These are phyloP conservation scores for Carallia pectinifolia DNA, from an alignment of 345 rosid species.

Conservation along the genomic window DNA sequence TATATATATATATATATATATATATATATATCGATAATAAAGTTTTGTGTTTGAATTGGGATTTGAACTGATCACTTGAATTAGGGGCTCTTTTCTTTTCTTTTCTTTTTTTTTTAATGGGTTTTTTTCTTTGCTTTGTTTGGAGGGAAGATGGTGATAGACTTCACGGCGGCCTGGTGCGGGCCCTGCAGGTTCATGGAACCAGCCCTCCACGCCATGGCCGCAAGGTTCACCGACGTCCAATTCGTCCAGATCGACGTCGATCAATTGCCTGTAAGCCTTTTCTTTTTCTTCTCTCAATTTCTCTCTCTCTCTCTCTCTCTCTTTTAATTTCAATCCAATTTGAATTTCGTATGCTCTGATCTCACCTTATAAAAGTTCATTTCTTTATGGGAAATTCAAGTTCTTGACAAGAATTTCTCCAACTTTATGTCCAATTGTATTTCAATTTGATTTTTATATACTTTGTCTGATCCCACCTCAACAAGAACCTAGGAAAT, in stretches of 20 bases:
- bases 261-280: slow-evolving; percentile 62
- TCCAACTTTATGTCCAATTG: no score
- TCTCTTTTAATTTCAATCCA: neutral
- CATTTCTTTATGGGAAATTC: no score
- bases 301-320: neutral
- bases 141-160: slow-evolving; percentile 57
- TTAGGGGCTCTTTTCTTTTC: neutral
- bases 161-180: slow-evolving; percentile 87
- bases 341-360: no score
- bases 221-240: slow-evolving; percentile 52
- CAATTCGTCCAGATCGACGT: slow-evolving; percentile 80
- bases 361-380: no score
- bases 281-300: slow-evolving; percentile 8
- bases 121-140: neutral
- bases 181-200: slow-evolving; percentile 78
- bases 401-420: no score
- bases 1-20: no score
- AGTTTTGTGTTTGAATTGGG: neutral
- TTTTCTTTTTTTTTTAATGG: neutral
- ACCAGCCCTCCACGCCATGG: slow-evolving; percentile 49
- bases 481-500: no score
- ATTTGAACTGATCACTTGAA: neutral
- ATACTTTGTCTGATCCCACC: no score
- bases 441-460: no score
- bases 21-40: neutral